Conservation (phyloP, 2,329 filamentous ascomycete species). For the Botrytis porri region DNA sequence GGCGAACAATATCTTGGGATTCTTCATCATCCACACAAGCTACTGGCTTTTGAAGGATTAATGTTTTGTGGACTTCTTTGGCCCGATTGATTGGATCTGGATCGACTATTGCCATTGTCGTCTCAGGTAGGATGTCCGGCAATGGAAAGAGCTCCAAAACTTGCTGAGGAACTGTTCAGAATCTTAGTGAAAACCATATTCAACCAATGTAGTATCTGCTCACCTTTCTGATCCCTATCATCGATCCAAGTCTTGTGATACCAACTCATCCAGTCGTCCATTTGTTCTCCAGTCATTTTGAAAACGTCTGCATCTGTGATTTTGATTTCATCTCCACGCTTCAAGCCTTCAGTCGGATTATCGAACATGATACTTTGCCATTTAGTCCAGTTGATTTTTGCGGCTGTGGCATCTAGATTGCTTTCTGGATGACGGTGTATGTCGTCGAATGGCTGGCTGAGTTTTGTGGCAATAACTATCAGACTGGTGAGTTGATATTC, state of each 20-base stretch:
- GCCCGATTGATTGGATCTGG: slow-evolving; percentile 26
- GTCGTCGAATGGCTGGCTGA: slow-evolving; percentile 72
- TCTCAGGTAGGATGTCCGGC: slow-evolving; percentile 23
- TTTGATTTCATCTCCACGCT: slow-evolving; percentile 48
- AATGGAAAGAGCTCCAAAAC: slow-evolving; percentile 40
- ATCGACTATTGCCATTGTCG: slow-evolving; percentile 31
- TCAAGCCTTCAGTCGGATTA: slow-evolving; percentile 33
- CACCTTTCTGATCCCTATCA: slow-evolving; percentile 43
- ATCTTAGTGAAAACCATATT: slow-evolving; percentile 6
- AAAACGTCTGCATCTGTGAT: slow-evolving; percentile 61
- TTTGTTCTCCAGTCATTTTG: slow-evolving; percentile 55
- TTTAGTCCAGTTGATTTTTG: slow-evolving; percentile 67
- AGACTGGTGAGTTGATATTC: slow-evolving; percentile 71
- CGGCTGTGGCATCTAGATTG: slow-evolving; percentile 53
- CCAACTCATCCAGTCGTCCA: slow-evolving; percentile 79
- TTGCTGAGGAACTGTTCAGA: slow-evolving; percentile 35
- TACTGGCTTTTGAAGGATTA: slow-evolving; percentile 33
- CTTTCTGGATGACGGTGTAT: slow-evolving; percentile 49
- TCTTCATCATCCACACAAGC: slow-evolving; percentile 26
- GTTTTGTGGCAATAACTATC: slow-evolving; percentile 72
- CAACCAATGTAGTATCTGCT: slow-evolving; percentile 20
- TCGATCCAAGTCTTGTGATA: slow-evolving; percentile 65
- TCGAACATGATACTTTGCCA: slow-evolving; percentile 58
- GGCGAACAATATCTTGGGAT: slow-evolving; percentile 28
- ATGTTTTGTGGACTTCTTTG: slow-evolving; percentile 31